Conservation (phyloP, 169 alveolate species). For the Plasmodium cynomolgi region DNA sequence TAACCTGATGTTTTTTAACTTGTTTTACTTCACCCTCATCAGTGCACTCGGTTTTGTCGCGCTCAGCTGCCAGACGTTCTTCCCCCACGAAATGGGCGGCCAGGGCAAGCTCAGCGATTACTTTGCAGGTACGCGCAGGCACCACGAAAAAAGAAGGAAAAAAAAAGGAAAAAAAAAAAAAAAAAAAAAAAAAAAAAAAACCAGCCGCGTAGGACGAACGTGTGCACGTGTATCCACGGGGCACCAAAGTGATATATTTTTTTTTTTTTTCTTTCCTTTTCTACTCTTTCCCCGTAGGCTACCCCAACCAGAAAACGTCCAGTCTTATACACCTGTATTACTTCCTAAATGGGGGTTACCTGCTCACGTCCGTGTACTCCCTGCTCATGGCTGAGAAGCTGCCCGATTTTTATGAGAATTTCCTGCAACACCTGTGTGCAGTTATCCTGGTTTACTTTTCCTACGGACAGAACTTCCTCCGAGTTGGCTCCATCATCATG, state of each 20-base stretch:
- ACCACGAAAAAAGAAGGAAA: neutral
- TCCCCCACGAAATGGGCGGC: conserved; percentile 55
- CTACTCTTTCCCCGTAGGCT: conserved; percentile 34
- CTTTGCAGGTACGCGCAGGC: conserved; percentile 13
- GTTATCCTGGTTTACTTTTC: conserved; percentile 80
- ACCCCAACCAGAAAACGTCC: conserved; percentile 80
- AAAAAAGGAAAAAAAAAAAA: neutral
- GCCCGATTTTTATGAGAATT: conserved; percentile 82
- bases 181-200: neutral
- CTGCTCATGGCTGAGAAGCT: conserved; percentile 74
- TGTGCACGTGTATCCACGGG: neutral
- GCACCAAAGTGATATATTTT: neutral
- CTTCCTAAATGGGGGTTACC: conserved; percentile 80
- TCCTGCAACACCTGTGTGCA: conserved; percentile 80
- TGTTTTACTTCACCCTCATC: conserved; percentile 45
- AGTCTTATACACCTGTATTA: conserved; percentile 77
- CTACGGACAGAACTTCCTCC: conserved; percentile 79
- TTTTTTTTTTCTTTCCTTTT: neutral
- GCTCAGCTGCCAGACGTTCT: conserved; percentile 29
- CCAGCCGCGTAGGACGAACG: neutral
- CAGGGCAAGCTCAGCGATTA: conserved; percentile 41
- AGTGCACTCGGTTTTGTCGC: conserved; percentile 51
- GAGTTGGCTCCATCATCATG: conserved; percentile 82
- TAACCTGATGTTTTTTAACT: conserved; percentile 53
- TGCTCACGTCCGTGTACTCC: conserved; percentile 75